Base-by-base conservation (phyloP, 2,329 filamentous ascomycete species). In the Cladosporium sp. region DNA sequence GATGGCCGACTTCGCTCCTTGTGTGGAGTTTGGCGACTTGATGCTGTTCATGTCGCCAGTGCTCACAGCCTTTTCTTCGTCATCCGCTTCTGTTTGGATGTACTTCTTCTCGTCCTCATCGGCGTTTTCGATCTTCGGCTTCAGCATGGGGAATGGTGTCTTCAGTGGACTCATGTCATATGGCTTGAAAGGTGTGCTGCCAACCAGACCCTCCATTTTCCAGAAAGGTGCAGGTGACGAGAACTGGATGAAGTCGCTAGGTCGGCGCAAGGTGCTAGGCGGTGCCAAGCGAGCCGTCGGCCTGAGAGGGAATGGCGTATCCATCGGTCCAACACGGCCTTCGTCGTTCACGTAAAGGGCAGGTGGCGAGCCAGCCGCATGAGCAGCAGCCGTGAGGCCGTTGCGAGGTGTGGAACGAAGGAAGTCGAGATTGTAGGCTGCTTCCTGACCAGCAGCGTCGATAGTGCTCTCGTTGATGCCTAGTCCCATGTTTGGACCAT, bases 211-310 rank as follows among this genome's bases (percentile, higher is more conserved):
- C 40, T 88, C 86, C 73, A 89, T 94, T 72, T 90, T 92, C 90
- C 90, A 95, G 73, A 95, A 94, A 0, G 90, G 89, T 1, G 90
- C 90, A 0, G 90, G 90, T 34, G 88, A 92, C 66, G 88, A 91
- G 47, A 90, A 92, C 36, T 90, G 89, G 83, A 93, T 91, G 72
- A 91, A 90, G 68, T 92, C 88, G 69, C 88, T 92, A 9, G 90
- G 90, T 58, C 89, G 81, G 70, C 92, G 88, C 5, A 88, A 85
- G 5, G 90, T 93, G 67, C 88, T 92, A 0, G 90, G 89, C 30
- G 90, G 90, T 1, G 88, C 89, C 40, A 93, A 81, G 65, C 84
- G 84, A 30, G 90, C 89, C 17, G 67, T 70, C 25, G 71, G 71
- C 7, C 71, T 67, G 19, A 74, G 66, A 9, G 72, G 72, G 61